Conservation (phyloP, 2,329 filamentous ascomycete genomes). For the Cladosporium sp. region DNA sequence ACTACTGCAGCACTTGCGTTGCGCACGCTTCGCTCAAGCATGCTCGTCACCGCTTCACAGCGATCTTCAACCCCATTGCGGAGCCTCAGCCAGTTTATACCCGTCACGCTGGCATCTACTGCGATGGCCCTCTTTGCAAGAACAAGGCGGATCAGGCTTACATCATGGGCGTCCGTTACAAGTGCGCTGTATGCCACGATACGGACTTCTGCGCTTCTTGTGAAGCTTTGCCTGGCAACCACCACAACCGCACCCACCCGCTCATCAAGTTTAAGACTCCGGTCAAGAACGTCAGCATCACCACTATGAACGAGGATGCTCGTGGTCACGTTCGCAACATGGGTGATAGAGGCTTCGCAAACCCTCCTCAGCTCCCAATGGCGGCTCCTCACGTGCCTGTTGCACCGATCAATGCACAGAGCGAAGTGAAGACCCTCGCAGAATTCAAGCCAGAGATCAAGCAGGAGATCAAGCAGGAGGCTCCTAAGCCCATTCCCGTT, state of each 20-base stretch:
- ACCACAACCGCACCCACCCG: constrained; percentile 92
- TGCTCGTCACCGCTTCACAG: constrained; percentile 79
- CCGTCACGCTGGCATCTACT: constrained; percentile 82
- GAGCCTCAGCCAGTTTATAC: constrained; percentile 41
- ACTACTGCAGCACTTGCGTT: constrained; percentile 80
- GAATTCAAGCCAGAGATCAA: constrained; percentile 59
- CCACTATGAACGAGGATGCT: constrained; percentile 73
- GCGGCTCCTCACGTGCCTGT: constrained; percentile 38
- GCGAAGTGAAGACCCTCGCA: constrained; percentile 67
- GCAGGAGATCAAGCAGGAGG: constrained; percentile 18
- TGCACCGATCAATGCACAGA: constrained; percentile 19
- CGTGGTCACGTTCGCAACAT: constrained; percentile 65
- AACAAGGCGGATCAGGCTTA: constrained; percentile 50
- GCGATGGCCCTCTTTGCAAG: constrained; percentile 82
- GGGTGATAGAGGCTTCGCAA: constrained; percentile 56
- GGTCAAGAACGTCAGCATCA: constrained; percentile 81
- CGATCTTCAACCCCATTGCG: constrained; percentile 71
- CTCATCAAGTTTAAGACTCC: constrained; percentile 96
- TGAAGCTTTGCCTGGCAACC: constrained; percentile 79
- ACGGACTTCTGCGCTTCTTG: constrained; percentile 93
- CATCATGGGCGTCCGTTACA: constrained; percentile 86
- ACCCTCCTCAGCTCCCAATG: constrained; percentile 16
- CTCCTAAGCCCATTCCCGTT: constrained; percentile 17
- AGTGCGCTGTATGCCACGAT: constrained; percentile 94
- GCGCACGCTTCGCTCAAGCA: constrained; percentile 65